A percentile compares a stretch with the other conserved stretches of the same genome.
phyloP scores from a whole-genome alignment of 352 stramenopile species.

The Phytophthora sp. region DNA sequence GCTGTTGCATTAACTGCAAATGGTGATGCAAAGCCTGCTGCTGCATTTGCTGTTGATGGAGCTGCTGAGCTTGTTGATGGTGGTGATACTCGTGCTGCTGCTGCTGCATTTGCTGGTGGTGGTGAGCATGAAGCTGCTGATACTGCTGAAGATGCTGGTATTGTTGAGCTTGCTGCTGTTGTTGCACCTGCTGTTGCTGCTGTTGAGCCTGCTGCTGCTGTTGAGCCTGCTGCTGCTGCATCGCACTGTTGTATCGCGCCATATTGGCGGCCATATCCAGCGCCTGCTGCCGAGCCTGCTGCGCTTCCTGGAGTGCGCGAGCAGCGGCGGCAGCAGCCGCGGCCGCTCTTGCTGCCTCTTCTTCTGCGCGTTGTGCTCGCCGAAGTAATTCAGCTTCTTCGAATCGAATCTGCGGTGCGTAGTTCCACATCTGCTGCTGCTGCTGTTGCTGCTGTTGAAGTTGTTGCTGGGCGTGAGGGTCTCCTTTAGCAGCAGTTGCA shows the following conservation, averaged over 20 bases:
- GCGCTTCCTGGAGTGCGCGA: conserved; percentile 74
- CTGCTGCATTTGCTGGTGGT: conserved; percentile 49
- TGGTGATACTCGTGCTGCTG: conserved; percentile 45
- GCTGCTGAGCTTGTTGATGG: conserved; percentile 45
- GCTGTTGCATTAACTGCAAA: conserved; percentile 54
- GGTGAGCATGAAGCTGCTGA: conserved; percentile 58
- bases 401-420: conserved; percentile 71
- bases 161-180: conserved; percentile 61
- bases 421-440: conserved; percentile 77
- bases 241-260: conserved; percentile 71
- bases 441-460: conserved; percentile 27
- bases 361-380: conserved; percentile 72
- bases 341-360: conserved; percentile 78
- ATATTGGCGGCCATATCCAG: conserved; percentile 84
- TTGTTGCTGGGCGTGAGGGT: conserved; percentile 37
- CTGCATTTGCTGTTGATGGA: conserved; percentile 65
- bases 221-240: conserved; percentile 71
- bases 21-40: conserved; percentile 57
- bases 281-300: conserved; percentile 79
- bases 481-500: conserved; percentile 28
- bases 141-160: conserved; percentile 58
- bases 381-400: conserved; percentile 81
- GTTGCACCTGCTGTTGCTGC: conserved; percentile 50
- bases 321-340: conserved; percentile 73
- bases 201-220: conserved; percentile 43